Evolutionary conservation across 257 asterid species (phyloP), one percentile per base, ranked within the genome.

Genomic region (Verbascum thapsus): DNA sequence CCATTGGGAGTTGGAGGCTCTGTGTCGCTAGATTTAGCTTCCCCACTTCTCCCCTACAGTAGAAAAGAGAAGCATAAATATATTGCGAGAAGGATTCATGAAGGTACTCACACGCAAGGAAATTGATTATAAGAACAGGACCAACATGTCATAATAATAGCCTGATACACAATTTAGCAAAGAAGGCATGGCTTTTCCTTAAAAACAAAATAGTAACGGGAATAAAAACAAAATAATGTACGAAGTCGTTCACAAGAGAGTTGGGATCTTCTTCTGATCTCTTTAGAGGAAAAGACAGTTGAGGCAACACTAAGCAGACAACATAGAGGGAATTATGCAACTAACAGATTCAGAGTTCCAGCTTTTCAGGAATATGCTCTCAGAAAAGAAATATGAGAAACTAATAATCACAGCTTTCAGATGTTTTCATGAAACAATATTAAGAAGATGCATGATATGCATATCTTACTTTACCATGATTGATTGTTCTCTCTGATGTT

Each of bases 1-100:
- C 83, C 71, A 76, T 67, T 81, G n/a, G 85, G 90, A 63, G 85
- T 78, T 48, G 84, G 77, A 43, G 85, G 87, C 73, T 83, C 85
- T 20, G 66, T 50, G 7, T 78, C 90, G 15, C 69, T 81, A 62
- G 56, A 63, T 62, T 78, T 83, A 53, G 71, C 66, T 54, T 83
- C 87, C 61, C 78, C 78, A 42, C 74, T 83, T 63, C 83, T 75
- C 68, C 80, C 83, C 90, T 80, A 76, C 63, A 61, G 37, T 41
- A 59, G 48, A 66, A 58, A 15, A 45, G 12, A 47, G 43, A 3
- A 40, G 13, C 42, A 54, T 41, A n/a, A 58, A 40, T 15, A 39
- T 35, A 5, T 8, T 8, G 19, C n/a, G 18, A 37, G 17, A 34
- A 9, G 52, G 19, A 34, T 68, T 37, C 30, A 19, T 4, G 15